These are phyloP conservation scores for Chytridiales sp. DNA, from an alignment of 371 early-diverging fungal genomes.

Conservation along the genomic window DNA sequence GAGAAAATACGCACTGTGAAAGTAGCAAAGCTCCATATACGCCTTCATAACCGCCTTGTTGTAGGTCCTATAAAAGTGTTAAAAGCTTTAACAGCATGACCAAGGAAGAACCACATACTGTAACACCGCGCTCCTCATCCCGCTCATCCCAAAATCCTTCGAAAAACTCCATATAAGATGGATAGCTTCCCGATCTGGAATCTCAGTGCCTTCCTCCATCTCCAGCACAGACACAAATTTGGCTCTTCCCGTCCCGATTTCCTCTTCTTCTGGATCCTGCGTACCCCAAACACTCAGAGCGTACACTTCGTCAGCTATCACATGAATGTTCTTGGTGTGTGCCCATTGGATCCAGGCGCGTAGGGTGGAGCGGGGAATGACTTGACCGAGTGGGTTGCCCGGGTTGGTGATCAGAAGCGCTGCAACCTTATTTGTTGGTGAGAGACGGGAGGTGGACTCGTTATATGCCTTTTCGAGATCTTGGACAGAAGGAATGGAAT, in stretches of 20 bases:
- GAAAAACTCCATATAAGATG: slow-evolving; percentile 72
- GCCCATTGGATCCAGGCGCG: slow-evolving; percentile 62
- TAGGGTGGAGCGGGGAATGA: slow-evolving; percentile 53
- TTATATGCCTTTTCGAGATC: slow-evolving; percentile 46
- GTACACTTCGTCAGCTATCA: slow-evolving; percentile 82
- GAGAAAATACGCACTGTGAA: no score
- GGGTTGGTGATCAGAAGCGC: slow-evolving; percentile 69
- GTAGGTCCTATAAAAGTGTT: slow-evolving; percentile 10
- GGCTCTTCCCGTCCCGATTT: no score
- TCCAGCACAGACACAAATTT: slow-evolving; percentile 25
- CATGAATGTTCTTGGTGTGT: slow-evolving; percentile 60
- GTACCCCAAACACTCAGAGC: slow-evolving; percentile 65
- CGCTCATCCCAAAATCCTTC: slow-evolving; percentile 38
- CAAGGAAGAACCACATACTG: slow-evolving; percentile 10
- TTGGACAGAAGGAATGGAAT: slow-evolving; percentile 13
- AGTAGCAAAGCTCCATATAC: slow-evolving; percentile 18
- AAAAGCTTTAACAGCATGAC: neutral
- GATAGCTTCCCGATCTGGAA: slow-evolving; percentile 62
- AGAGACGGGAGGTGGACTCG: slow-evolving; percentile 38
- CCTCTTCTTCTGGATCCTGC: slow-evolving; percentile 10
- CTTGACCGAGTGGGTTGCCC: slow-evolving; percentile 52
- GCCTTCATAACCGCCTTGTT: slow-evolving; percentile 23
- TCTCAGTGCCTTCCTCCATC: slow-evolving; percentile 20
- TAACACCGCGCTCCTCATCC: slow-evolving; percentile 18
- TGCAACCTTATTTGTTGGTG: slow-evolving; percentile 45